These are phyloP conservation scores for Daldinia vernicosa DNA, from an alignment of 495 filamentous ascomycete genomes.

Conservation along the genomic window DNA sequence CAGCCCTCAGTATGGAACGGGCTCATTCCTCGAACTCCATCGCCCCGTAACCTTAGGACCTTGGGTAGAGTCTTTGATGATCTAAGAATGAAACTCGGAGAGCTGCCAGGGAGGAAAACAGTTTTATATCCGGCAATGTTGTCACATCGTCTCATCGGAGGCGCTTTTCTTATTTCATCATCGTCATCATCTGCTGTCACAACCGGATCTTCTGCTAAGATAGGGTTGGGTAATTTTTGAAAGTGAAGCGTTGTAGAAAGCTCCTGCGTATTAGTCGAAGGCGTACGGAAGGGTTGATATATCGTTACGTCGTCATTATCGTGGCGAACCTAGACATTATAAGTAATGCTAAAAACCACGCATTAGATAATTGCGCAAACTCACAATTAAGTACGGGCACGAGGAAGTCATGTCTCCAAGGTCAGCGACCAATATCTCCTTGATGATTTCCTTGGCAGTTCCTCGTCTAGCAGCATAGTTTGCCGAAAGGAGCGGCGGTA, in stretches of 20 bases:
- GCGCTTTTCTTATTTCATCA: conserved; percentile 52
- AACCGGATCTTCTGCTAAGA: conserved; percentile 63
- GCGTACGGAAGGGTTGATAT: conserved; percentile 77
- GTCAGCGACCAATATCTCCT: conserved; percentile 82
- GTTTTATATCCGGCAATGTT: conserved; percentile 79
- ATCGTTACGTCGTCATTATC: conserved; percentile 83
- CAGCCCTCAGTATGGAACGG: conserved; percentile 77
- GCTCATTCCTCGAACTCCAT: conserved; percentile 70
- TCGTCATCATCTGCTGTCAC: conserved; percentile 49
- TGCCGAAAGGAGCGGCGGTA: conserved; percentile 77
- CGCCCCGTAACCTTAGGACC: conserved; percentile 73
- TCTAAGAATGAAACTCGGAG: conserved; percentile 81
- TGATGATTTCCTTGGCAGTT: conserved; percentile 73
- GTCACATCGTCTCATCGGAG: conserved; percentile 67
- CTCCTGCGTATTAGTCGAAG: conserved; percentile 39
- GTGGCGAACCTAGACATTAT: conserved; percentile 70
- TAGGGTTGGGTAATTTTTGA: conserved; percentile 73
- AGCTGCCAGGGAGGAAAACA: conserved; percentile 80
- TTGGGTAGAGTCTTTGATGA: conserved; percentile 77
- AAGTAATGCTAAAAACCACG: not conserved
- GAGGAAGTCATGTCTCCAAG: conserved; percentile 76
- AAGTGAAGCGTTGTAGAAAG: conserved; percentile 70
- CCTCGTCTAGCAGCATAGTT: conserved; percentile 74
- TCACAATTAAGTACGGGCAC: conserved; percentile 82
- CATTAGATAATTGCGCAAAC: conserved; percentile 30